phyloP scores from a whole-genome alignment of 148 eudicot genomes.

The Arctostaphylos glauca region DNA sequence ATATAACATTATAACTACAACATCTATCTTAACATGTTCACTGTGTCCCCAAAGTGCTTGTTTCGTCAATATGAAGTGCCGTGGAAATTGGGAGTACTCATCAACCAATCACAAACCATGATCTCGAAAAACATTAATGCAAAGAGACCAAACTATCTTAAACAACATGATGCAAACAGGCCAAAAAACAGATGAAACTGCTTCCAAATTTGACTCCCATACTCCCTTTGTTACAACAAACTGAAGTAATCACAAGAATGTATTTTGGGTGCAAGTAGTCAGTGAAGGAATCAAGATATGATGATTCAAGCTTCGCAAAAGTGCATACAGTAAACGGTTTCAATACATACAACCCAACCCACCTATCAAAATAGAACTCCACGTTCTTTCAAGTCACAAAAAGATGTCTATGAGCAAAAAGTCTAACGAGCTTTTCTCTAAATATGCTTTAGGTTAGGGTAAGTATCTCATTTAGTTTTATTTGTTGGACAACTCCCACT shows the following conservation, averaged over 20 bases:
- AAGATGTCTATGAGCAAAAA: not conserved
- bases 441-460: not conserved
- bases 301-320: not conserved
- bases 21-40: too few relatives aligned
- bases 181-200: not conserved
- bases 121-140: too few relatives aligned
- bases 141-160: too few relatives aligned
- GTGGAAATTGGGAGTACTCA: too few relatives aligned
- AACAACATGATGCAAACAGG: not conserved
- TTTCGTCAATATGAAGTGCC: too few relatives aligned
- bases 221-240: not conserved
- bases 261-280: not conserved
- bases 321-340: not conserved
- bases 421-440: not conserved
- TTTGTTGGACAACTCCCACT: not conserved
- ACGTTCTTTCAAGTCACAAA: not conserved
- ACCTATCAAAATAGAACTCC: not conserved
- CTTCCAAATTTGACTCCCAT: not conserved
- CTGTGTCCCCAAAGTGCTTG: too few relatives aligned
- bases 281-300: not conserved
- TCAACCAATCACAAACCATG: too few relatives aligned
- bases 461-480: not conserved
- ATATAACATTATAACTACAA: too few relatives aligned
- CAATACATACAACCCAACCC: not conserved
- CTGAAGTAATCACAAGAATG: not conserved